Evolutionary conservation across 176 grass and related monocot species (phyloP), one percentile per base, ranked within the genome.

Genomic region (Carex scoparia): DNA sequence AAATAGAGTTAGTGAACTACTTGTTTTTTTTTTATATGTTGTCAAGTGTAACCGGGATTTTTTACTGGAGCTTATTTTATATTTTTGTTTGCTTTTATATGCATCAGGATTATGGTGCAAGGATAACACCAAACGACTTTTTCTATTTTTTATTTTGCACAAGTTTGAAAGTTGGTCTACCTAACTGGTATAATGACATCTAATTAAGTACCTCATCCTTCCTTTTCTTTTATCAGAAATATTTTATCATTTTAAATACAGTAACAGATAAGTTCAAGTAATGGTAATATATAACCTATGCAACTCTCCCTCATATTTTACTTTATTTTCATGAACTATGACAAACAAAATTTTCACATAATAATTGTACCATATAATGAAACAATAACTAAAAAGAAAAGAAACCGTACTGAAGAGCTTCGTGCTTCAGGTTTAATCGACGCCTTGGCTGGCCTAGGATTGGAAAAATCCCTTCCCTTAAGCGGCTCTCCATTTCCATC

Each of bases 391-490:
- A 68, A 5, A 32, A 48, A 54, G 38, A 71, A 46, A 11, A 83
- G 16, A 16, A 68, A 83, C 85, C 84, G 33, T 80, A 90, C 89
- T 14, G 73, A 85, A 72, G 85, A 66, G 73, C 81, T 90, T 84
- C 75, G 80, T 15, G 65, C 33, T 87, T 90, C 85, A 63, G 85
- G 28, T 85, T 90, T 90, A 59, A 5, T 64, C 53, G 69, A 81
- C 10, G 11, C 68, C 40, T 90, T 90, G 59, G 73, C 81, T 59
- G 84, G 67, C 40, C 79, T 81, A 30, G 81, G 61, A 77, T 79
- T 87, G 66, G 74, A 87, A 81, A 61, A 84, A 37, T 87, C 85
- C 55, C 85, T 63, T 35, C 81, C 72, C 65, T 87, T 90, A 19
- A 63, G 12, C 9, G 59, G 73, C 32, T 90, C 88, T 30, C 78